Evolutionary conservation across 495 filamentous ascomycete species (phyloP).

Genomic region (Thermochaetoides thermophila): DNA sequence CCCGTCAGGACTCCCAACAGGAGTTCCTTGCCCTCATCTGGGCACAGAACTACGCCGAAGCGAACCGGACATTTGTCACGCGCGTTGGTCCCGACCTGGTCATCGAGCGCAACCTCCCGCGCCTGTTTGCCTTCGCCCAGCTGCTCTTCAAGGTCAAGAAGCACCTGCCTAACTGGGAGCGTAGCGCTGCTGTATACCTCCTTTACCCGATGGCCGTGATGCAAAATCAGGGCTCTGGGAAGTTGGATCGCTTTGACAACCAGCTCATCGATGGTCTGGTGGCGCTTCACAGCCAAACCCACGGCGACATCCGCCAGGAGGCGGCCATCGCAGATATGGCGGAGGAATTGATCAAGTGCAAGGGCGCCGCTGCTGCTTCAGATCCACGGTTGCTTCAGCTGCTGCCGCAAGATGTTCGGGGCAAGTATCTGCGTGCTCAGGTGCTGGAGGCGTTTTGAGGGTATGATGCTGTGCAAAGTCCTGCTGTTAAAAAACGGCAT

Average conservation of each 20-base stretch:
- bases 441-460: constrained; percentile 14
- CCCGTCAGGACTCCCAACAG: constrained; percentile 41
- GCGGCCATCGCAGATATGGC: constrained; percentile 68
- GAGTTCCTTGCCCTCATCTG: constrained; percentile 65
- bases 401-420: constrained; percentile 18
- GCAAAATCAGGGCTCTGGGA: constrained; percentile 6
- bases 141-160: constrained; percentile 51
- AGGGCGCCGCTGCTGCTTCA: too few species aligned
- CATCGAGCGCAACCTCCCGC: constrained; percentile 59
- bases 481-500: too few species aligned
- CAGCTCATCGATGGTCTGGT: constrained; percentile 50
- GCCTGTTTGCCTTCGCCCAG: constrained; percentile 31
- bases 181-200: constrained; percentile 67
- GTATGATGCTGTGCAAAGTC: too few species aligned
- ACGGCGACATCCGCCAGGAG: constrained; percentile 34
- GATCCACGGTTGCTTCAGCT: constrained; percentile 15
- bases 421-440: constrained; percentile 13
- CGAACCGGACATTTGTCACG: constrained; percentile 64
- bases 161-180: constrained; percentile 44
- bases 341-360: constrained; percentile 28
- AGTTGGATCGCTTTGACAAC: constrained; percentile 33
- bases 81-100: constrained; percentile 66
- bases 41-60: constrained; percentile 61
- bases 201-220: constrained; percentile 53
- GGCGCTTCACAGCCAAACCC: constrained; percentile 41